These are phyloP conservation scores for Kwoniella europaea DNA, from an alignment of 768 basidiomycete species.

Conservation along the genomic window DNA sequence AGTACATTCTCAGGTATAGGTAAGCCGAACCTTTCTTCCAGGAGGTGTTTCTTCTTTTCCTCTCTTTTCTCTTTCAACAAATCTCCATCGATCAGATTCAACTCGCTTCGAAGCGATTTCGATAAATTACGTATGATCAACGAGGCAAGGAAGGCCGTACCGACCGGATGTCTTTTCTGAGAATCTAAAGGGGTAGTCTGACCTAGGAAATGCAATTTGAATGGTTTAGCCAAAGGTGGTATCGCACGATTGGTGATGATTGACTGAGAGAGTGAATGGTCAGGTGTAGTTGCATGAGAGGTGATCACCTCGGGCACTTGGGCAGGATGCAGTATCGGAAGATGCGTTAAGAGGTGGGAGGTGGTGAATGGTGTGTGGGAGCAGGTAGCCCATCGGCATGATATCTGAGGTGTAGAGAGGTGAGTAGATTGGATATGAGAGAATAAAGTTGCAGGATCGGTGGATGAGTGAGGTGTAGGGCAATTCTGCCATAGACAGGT, in stretches of 20 bases:
- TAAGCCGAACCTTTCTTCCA: conserved; percentile 87
- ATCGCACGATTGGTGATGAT: conserved; percentile 68
- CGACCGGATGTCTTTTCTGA: conserved; percentile 68
- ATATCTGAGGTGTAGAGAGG: conserved; percentile 64
- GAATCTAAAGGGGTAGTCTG: conserved; percentile 62
- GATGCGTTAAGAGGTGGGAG: conserved; percentile 68
- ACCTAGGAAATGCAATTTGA: conserved; percentile 63
- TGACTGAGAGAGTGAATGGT: conserved; percentile 15
- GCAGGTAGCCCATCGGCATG: conserved; percentile 22
- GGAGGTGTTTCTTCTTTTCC: conserved; percentile 54
- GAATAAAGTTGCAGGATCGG: conserved; percentile 32
- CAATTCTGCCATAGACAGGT: conserved; percentile 76
- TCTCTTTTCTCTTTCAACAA: conserved; percentile 15
- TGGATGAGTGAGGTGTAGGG: conserved; percentile 10
- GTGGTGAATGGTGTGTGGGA: conserved; percentile 61
- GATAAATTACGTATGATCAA: conserved; percentile 83
- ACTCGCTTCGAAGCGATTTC: conserved; percentile 66
- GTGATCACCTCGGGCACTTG: conserved; percentile 33
- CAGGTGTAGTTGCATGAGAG: conserved; percentile 34
- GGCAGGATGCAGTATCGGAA: conserved; percentile 63
- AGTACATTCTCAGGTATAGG: conserved; percentile 68
- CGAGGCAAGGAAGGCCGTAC: conserved; percentile 68
- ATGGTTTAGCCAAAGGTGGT: conserved; percentile 72
- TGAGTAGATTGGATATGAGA: conserved; percentile 63
- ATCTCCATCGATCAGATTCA: conserved; percentile 22